Evolutionary conservation across 2,329 filamentous ascomycete species (phyloP), one percentile per base, ranked within the genome.

Genomic region (Fusarium hainanense): DNA sequence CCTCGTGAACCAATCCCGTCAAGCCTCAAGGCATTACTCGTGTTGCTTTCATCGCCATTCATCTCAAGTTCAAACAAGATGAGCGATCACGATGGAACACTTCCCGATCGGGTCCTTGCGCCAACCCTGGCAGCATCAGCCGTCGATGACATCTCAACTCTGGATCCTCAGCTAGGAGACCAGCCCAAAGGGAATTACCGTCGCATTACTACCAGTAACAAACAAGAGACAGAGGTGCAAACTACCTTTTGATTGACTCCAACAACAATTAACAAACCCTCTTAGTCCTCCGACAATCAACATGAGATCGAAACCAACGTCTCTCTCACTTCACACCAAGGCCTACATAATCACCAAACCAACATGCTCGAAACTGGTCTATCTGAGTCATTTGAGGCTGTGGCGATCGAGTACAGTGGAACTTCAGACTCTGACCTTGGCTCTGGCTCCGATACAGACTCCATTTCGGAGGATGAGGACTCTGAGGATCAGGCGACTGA

Each of bases 371-470:
- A 40, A 21, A 56, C 58, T 2, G 58, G 59, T 4, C 40, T 52
- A 6, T 63, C 51, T 34, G 16, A 28, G 9, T 64, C 59, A 0
- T 27, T 65, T 3, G 64, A 69, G 9, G 49, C 52, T 12, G 49
- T 59, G 11, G 49, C 30, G 4, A 57, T 58, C 2, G 71, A 74
- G 18, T 60, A 65, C 13, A 58, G 58, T 10, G 68, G 58, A 11
- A 70, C 69, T 6, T 73, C 71, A 5, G 70, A 66, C n/a, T 75
- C 73, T 14, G 73, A 73, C 13, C 55, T 47, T 9, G 70, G 42
- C 13, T 73, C 66, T 9, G 42, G 59, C 6, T 74, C 69, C 3
- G 70, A 74, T 49, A 63, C 63, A 7, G 73, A 74, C 11, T 60
- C 52, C n/a, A 64, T 59, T 44, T 66, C 58, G 9, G 71, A 73